phyloP scores from a whole-genome alignment of 2,329 filamentous ascomycete species.

The Zymoseptoria brevis region DNA sequence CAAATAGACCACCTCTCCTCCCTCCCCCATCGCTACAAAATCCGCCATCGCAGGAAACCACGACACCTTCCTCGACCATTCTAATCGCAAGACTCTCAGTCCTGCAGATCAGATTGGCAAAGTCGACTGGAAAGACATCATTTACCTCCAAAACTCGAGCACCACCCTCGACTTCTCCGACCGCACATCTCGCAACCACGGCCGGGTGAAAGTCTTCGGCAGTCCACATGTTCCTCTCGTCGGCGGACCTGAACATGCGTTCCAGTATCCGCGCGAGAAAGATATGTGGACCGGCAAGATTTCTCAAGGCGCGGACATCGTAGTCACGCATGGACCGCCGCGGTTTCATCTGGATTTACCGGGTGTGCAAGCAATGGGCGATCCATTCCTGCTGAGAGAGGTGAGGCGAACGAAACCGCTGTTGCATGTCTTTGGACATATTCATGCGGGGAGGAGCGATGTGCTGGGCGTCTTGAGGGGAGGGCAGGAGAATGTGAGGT shows the following conservation, averaged over 20 bases:
- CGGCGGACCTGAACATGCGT: conserved; percentile 64
- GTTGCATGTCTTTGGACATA: conserved; percentile 78
- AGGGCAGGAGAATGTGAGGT: conserved; percentile 62
- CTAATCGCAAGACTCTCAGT: conserved; percentile 44
- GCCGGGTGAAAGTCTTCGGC: conserved; percentile 66
- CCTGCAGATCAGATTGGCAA: conserved; percentile 44
- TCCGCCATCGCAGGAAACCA: conserved; percentile 81
- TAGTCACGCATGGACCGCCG: conserved; percentile 76
- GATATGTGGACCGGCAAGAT: conserved; percentile 68
- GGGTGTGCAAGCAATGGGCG: conserved; percentile 52
- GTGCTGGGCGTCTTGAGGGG: conserved; percentile 32
- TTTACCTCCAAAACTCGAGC: conserved; percentile 66
- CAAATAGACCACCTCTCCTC: conserved; percentile 74
- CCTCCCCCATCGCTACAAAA: conserved; percentile 69
- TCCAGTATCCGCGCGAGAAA: conserved; percentile 60
- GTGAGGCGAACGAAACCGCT: conserved; percentile 65
- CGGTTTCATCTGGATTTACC: conserved; percentile 61
- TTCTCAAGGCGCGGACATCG: conserved; percentile 64
- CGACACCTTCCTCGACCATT: conserved; percentile 72
- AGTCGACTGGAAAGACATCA: conserved; percentile 60
- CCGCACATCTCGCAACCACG: conserved; percentile 38
- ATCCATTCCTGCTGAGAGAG: conserved; percentile 59
- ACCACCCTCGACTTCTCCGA: background rate
- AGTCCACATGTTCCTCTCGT: conserved; percentile 61
- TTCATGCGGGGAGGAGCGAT: conserved; percentile 55